These are phyloP conservation scores for Pistacia vera DNA, from an alignment of 345 rosid species.

Conservation along the genomic window DNA sequence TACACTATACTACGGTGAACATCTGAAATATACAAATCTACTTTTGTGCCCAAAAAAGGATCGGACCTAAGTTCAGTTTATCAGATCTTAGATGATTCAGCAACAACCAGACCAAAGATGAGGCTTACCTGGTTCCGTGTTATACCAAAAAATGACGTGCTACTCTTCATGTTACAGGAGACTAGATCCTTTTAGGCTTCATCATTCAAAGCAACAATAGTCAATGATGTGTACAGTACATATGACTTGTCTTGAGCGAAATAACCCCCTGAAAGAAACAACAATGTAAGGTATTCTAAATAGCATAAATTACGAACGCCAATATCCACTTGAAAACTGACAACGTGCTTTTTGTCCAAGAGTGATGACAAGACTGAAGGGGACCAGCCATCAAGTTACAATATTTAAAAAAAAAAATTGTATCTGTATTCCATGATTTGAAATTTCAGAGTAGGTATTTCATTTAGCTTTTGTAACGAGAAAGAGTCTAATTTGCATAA, in stretches of 20 bases:
- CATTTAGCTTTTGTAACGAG: not conserved
- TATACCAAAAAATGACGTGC: not conserved
- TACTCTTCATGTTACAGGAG: not conserved
- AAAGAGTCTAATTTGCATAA: not conserved
- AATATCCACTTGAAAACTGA: not conserved
- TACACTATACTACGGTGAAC: not conserved
- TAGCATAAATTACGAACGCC: too few species aligned
- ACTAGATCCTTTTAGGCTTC: not conserved
- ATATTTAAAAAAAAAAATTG: too few species aligned
- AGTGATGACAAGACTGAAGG: not conserved
- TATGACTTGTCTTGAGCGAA: not conserved
- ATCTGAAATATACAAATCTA: too few species aligned
- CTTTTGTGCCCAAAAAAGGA: not conserved
- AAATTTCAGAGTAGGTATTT: not conserved
- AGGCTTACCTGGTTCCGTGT: not conserved
- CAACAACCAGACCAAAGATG: not conserved
- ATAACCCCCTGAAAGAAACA: not conserved
- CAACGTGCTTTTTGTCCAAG: not conserved
- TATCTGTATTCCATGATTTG: not conserved
- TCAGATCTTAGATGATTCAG: not conserved
- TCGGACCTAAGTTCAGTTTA: not conserved
- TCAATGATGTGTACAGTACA: not conserved
- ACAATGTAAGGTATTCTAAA: not conserved
- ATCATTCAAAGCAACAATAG: slow-evolving; percentile 2
- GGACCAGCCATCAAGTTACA: not conserved